These are phyloP conservation scores for Kockovaella imperatae DNA, from an alignment of 768 basidiomycete genomes.

Conservation along the genomic window DNA sequence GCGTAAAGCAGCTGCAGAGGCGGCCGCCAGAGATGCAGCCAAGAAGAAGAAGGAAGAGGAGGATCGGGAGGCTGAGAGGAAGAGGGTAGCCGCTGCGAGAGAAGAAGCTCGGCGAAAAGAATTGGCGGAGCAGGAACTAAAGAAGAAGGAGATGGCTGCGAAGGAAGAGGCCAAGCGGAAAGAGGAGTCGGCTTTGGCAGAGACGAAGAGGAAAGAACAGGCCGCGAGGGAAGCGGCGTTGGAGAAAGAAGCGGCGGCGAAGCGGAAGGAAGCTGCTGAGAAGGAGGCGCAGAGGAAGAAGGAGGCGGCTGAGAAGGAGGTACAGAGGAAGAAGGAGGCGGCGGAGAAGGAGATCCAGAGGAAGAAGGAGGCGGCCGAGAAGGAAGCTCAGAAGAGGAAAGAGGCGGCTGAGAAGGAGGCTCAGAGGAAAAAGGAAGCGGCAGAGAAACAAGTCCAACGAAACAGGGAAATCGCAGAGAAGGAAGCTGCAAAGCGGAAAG, in stretches of 20 bases:
- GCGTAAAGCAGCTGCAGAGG: no score
- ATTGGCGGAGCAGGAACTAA: no score
- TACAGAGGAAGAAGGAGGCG: slow-evolving; percentile 18
- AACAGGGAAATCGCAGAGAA: slow-evolving; percentile 15
- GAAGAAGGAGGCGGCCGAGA: slow-evolving; percentile 30
- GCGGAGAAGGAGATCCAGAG: slow-evolving; percentile 17
- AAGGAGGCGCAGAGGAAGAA: slow-evolving; percentile 25
- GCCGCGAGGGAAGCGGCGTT: slow-evolving; percentile 15
- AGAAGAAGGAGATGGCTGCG: slow-evolving; percentile 17
- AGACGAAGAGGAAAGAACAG: slow-evolving; percentile 22
- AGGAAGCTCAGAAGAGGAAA: slow-evolving; percentile 22
- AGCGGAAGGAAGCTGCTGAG: slow-evolving; percentile 13
- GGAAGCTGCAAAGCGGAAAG: slow-evolving; percentile 22
- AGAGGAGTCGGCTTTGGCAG: slow-evolving; percentile 16
- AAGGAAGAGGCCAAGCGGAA: slow-evolving; percentile 16
- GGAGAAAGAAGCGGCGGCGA: slow-evolving; percentile 20
- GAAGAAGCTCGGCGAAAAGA: no score
- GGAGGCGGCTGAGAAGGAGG: slow-evolving; percentile 32
- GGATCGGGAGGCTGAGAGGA: no score
- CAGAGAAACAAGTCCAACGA: slow-evolving; percentile 25
- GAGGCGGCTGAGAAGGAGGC: slow-evolving; percentile 15
- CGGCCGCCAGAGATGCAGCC: no score
- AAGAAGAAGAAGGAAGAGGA: no score
- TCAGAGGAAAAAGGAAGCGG: slow-evolving; percentile 25
- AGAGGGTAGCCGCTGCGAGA: no score